A percentile compares a stretch with the other conserved stretches of the same genome.
Evolutionary conservation across 1,284 basidiomycete species (phyloP).

Genomic region (Rhodotorula sp.): DNA sequence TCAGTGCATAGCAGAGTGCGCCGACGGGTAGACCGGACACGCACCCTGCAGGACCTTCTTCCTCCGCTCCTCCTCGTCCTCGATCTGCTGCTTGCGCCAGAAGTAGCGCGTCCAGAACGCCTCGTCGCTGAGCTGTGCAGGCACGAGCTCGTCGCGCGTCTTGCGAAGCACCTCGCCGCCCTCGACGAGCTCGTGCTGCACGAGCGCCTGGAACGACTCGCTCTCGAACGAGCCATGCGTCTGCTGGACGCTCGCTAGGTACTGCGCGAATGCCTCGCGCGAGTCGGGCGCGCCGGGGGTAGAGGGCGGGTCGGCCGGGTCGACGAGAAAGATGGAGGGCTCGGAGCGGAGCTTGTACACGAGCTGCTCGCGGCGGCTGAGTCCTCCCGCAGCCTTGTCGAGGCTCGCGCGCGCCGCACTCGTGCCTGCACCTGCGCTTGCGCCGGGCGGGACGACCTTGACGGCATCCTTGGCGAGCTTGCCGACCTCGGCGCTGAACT

Average conservation of each 20-base stretch:
- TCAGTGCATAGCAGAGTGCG: too few relatives aligned
- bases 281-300: conserved; percentile 46
- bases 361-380: conserved; percentile 73
- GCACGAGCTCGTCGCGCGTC: conserved; percentile 56
- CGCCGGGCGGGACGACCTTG: conserved; percentile 75
- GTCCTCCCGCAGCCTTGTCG: conserved; percentile 42
- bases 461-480: conserved; percentile 67
- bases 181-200: conserved; percentile 57
- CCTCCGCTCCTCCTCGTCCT: conserved; percentile 75
- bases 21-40: conserved; percentile 36
- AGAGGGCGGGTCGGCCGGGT: conserved; percentile 59
- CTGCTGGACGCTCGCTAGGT: conserved; percentile 46
- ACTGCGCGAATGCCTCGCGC: conserved; percentile 63
- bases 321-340: conserved; percentile 70
- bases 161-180: conserved; percentile 58
- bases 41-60: conserved; percentile 75
- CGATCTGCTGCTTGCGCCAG: conserved; percentile 84
- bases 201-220: conserved; percentile 23
- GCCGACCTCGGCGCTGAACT: conserved; percentile 37
- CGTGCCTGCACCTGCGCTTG: not conserved
- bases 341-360: conserved; percentile 72
- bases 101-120: conserved; percentile 90
- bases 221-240: conserved; percentile 35
- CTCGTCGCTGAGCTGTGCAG: conserved; percentile 62
- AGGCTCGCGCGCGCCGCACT: conserved; percentile 26